These are phyloP conservation scores for Bipolaris victoriae DNA, from an alignment of 2,329 filamentous ascomycete genomes.

Conservation along the genomic window DNA sequence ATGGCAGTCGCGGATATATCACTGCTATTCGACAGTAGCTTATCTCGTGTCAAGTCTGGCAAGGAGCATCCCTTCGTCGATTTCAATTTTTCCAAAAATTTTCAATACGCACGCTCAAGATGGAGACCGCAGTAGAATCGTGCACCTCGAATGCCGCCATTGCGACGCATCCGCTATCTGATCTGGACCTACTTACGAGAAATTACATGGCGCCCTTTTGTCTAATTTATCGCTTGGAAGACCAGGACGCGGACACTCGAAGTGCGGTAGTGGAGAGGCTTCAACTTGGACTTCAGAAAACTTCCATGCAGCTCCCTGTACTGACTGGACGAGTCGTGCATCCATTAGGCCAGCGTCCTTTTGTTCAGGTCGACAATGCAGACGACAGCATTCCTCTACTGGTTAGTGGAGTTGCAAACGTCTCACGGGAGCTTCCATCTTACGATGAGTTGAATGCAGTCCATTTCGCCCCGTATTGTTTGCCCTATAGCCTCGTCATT, in stretches of 20 bases:
- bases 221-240: slow-evolving; percentile 5
- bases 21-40: slow-evolving; percentile 3
- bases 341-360: slow-evolving; percentile 2
- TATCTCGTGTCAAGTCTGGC: neutral
- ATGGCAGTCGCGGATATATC: slow-evolving; percentile 3
- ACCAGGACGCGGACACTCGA: slow-evolving; percentile 3
- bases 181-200: slow-evolving; percentile 4
- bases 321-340: slow-evolving; percentile 5
- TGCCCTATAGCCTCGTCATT: slow-evolving; percentile 3
- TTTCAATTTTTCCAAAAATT: slow-evolving; percentile 5
- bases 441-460: slow-evolving; percentile 6
- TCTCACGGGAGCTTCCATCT: slow-evolving; percentile 5
- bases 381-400: slow-evolving; percentile 5
- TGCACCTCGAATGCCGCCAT: slow-evolving; percentile 2
- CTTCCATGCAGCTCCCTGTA: slow-evolving; percentile 5
- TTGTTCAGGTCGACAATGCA: slow-evolving; percentile 5
- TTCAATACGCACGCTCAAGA: neutral
- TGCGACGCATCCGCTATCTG: slow-evolving; percentile 1
- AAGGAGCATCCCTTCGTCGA: slow-evolving; percentile 1
- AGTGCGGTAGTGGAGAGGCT: slow-evolving; percentile 5
- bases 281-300: slow-evolving; percentile 5
- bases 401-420: slow-evolving; percentile 2
- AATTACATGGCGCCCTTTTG: slow-evolving; percentile 3
- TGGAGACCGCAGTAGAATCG: slow-evolving; percentile 1
- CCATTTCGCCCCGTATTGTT: slow-evolving; percentile 4